A percentile compares a stretch with the other conserved stretches of the same genome.
phyloP scores from a whole-genome alignment of 257 asterid species.

The Pogostemon cablin region DNA sequence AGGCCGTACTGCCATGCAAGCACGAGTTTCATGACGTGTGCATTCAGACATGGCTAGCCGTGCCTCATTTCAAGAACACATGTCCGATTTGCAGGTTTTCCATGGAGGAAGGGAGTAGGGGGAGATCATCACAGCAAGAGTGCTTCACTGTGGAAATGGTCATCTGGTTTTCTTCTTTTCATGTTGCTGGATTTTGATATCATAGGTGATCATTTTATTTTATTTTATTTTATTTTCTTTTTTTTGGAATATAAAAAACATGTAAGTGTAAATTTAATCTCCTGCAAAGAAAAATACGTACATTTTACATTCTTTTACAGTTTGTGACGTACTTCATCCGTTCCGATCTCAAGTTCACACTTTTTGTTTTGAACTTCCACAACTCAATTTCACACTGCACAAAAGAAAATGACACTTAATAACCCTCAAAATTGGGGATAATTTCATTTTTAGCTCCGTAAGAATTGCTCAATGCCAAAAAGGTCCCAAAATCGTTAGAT shows the following conservation, averaged over 20 bases:
- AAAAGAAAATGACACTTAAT: too few species aligned
- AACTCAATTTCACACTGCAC: too few species aligned
- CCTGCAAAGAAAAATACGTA: constrained; percentile 1
- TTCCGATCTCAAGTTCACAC: too few species aligned
- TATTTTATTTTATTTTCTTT: neutral
- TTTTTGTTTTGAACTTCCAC: too few species aligned
- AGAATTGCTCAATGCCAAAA: too few species aligned
- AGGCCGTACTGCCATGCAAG: constrained; percentile 42
- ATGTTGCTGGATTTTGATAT: constrained; percentile 52
- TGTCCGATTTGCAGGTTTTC: constrained; percentile 51
- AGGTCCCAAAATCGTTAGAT: too few species aligned
- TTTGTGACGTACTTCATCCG: too few species aligned
- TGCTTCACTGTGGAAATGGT: constrained; percentile 54
- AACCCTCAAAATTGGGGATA: too few species aligned
- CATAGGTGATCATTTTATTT: too few species aligned
- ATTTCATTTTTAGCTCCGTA: too few species aligned
- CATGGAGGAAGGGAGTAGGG: constrained; percentile 16
- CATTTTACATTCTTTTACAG: neutral
- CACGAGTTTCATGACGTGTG: constrained; percentile 52
- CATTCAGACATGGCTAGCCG: constrained; percentile 44
- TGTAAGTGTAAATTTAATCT: constrained; percentile 31
- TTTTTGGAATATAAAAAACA: neutral
- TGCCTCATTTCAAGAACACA: constrained; percentile 42
- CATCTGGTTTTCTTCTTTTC: constrained; percentile 62
- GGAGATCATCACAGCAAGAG: constrained; percentile 33